phyloP scores from a whole-genome alignment of 257 asterid genomes.

The Cruciata laevipes region DNA sequence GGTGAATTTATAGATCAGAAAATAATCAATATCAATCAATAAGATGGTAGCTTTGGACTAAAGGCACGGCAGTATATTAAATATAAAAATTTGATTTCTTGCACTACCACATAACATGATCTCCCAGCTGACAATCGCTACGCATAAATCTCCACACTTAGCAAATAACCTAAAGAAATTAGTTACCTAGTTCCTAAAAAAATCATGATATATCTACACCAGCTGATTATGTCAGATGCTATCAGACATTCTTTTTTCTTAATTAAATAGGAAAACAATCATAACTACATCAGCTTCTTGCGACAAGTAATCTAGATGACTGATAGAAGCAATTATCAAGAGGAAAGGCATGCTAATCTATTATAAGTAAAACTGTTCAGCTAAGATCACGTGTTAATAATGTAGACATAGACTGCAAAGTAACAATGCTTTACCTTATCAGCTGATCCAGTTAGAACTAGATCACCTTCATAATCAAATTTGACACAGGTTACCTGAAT shows the following conservation, averaged over 20 bases:
- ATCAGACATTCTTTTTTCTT: slow-evolving; percentile 5
- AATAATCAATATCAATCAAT: background rate
- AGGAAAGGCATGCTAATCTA: background rate
- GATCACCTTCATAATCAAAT: slow-evolving; percentile 74
- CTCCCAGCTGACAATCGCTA: background rate
- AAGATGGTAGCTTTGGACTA: background rate
- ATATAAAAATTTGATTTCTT: background rate
- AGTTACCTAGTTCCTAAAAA: background rate
- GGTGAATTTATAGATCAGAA: background rate
- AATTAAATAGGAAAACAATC: background rate
- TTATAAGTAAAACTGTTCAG: background rate
- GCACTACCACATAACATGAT: background rate
- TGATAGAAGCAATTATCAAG: background rate
- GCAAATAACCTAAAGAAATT: background rate
- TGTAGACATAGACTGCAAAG: background rate
- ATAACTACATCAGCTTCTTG: background rate
- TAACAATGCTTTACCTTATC: slow-evolving; percentile 57
- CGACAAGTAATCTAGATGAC: background rate
- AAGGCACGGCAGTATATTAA: background rate
- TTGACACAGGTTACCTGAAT: slow-evolving; percentile 72
- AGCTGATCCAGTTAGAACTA: slow-evolving; percentile 79
- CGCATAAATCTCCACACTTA: background rate
- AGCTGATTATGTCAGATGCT: background rate
- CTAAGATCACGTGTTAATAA: background rate
- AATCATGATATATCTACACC: background rate